Evolutionary conservation across 768 basidiomycete genomes (phyloP).

Genomic region (Boletellus emodensis): DNA sequence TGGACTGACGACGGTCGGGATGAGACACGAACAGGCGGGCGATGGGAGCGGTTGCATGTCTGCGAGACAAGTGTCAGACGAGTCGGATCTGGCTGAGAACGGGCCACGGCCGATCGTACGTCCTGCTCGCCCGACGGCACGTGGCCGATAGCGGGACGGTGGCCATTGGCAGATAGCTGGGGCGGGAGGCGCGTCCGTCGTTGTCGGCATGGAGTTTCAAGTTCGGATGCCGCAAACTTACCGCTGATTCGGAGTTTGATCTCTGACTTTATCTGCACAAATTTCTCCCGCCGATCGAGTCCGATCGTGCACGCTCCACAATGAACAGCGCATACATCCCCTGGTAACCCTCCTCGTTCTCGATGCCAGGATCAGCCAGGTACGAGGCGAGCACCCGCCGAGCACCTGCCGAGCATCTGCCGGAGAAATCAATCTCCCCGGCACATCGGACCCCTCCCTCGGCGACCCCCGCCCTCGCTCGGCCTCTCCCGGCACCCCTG

Average conservation of each 20-base stretch:
- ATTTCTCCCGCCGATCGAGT: conserved; percentile 33
- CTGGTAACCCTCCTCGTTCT: conserved; percentile 3
- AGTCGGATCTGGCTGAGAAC: conserved; percentile 32
- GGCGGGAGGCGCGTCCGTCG: conserved; percentile 12
- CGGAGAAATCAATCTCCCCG: conserved; percentile 10
- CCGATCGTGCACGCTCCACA: conserved; percentile 27
- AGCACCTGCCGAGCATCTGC: background rate
- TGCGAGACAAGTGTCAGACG: conserved; percentile 14
- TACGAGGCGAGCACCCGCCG: conserved; percentile 3
- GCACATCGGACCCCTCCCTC: conserved; percentile 23
- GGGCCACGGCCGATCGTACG: conserved; percentile 2
- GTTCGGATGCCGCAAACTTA: conserved; percentile 29
- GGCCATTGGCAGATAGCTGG: too few species aligned
- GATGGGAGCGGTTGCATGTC: conserved; percentile 16
- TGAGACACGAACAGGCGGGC: background rate
- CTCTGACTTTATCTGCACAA: conserved; percentile 31
- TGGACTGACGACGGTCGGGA: conserved; percentile 1
- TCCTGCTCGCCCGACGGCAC: conserved; percentile 18
- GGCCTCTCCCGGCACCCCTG: conserved; percentile 5
- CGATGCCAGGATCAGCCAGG: conserved; percentile 6
- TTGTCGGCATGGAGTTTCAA: conserved; percentile 35
- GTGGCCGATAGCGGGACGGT: conserved; percentile 14
- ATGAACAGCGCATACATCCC: conserved; percentile 3
- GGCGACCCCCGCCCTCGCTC: conserved; percentile 20
- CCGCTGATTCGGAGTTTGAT: conserved; percentile 23